These are phyloP conservation scores for Aspergillus sp. DNA, from an alignment of 2,329 filamentous ascomycete genomes.

Conservation along the genomic window DNA sequence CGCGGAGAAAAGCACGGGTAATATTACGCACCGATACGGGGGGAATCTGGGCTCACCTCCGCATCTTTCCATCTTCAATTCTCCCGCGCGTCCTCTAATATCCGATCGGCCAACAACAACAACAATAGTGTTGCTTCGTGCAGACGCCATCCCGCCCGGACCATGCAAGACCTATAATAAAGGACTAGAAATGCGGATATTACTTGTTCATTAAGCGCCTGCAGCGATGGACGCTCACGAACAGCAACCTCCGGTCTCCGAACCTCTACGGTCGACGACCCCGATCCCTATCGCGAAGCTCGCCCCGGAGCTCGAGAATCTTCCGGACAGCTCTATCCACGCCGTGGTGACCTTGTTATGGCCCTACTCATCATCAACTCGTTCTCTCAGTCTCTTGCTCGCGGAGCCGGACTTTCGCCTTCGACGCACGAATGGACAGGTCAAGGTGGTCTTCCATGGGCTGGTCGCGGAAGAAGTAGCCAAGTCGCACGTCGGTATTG, in stretches of 20 bases:
- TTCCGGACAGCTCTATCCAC: slow-evolving; percentile 51
- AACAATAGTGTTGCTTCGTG: background rate
- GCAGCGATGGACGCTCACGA: slow-evolving; percentile 34
- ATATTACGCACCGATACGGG: slow-evolving; percentile 19
- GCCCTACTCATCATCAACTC: slow-evolving; percentile 81
- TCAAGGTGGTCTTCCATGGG: slow-evolving; percentile 74
- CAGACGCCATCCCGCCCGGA: background rate
- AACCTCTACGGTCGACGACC: slow-evolving; percentile 27
- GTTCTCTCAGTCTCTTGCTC: slow-evolving; percentile 74
- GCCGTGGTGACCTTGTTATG: slow-evolving; percentile 83
- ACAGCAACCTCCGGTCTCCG: slow-evolving; percentile 23
- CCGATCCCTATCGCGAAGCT: slow-evolving; percentile 45
- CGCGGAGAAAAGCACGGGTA: slow-evolving; percentile 7
- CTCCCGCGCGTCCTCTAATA: background rate
- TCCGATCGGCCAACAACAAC: background rate
- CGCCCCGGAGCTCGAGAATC: slow-evolving; percentile 35
- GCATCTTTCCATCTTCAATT: slow-evolving; percentile 6
- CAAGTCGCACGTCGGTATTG: slow-evolving; percentile 69
- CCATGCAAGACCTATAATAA: slow-evolving; percentile 13
- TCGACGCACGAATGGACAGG: slow-evolving; percentile 74
- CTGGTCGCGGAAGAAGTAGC: slow-evolving; percentile 70
- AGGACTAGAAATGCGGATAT: slow-evolving; percentile 14
- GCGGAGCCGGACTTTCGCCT: slow-evolving; percentile 83
- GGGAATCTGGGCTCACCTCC: slow-evolving; percentile 1
- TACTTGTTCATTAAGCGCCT: slow-evolving; percentile 16